phyloP scores from a whole-genome alignment of 495 filamentous ascomycete genomes.

The Aspergillus baeticus region DNA sequence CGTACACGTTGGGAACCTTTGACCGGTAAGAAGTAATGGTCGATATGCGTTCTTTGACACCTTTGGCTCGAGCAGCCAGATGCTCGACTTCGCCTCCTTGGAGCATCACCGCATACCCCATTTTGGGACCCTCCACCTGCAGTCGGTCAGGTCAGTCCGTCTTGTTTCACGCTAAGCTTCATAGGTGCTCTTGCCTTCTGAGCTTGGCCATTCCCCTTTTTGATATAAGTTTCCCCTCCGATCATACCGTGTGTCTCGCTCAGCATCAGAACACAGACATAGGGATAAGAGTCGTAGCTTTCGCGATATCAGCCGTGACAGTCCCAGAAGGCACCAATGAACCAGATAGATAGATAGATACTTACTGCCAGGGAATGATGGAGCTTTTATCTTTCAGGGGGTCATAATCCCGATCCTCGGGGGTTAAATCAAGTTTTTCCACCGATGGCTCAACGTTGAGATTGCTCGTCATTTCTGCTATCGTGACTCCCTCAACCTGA shows the following conservation, averaged over 20 bases:
- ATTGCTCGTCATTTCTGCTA: conserved; percentile 20
- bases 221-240: conserved; percentile 36
- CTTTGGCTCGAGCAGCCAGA: conserved; percentile 27
- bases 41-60: conserved; percentile 31
- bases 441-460: conserved; percentile 22
- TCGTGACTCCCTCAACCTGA: conserved; percentile 23
- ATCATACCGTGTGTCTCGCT: conserved; percentile 33
- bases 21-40: conserved; percentile 34
- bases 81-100: conserved; percentile 36
- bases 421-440: conserved; percentile 11
- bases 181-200: conserved; percentile 30
- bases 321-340: too few species aligned
- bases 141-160: too few species aligned
- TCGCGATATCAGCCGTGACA: too few species aligned
- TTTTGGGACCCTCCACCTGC: conserved; percentile 28
- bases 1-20: conserved; percentile 21
- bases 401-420: conserved; percentile 16
- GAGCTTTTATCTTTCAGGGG: conserved; percentile 23
- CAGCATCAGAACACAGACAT: conserved; percentile 35
- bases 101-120: conserved; percentile 31
- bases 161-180: too few species aligned
- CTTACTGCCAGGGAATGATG: too few species aligned
- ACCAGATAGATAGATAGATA: too few species aligned
- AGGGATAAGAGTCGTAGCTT: conserved; percentile 39
- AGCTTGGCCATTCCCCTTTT: conserved; percentile 25